These are phyloP conservation scores for Helianthus annuus DNA, from an alignment of 129 eudicot species.

Conservation along the genomic window HanXRQr2.0-SUNRISE NC_035443.2:53181493-53181992, in stretches of 20 bases:
- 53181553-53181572: constrained; percentile 74
- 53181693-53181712: constrained; percentile 83
- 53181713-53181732: constrained; percentile 68
- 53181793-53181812: background rate
- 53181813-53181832: constrained; percentile 82
- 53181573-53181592: constrained; percentile 73
- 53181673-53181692: constrained; percentile 17
- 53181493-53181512: constrained; percentile 1
- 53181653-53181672: background rate
- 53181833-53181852: constrained; percentile 65
- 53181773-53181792: constrained; percentile 4
- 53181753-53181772: constrained; percentile 5
- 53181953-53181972: background rate
- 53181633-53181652: constrained; percentile 7
- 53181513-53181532: constrained; percentile 50
- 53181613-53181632: constrained; percentile 43
- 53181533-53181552: constrained; percentile 80
- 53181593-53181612: constrained; percentile 79
- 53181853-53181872: constrained; percentile 58
- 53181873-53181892: constrained; percentile 57
- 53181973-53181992: constrained; percentile 3
- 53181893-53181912: constrained; percentile 63
- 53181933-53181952: background rate
- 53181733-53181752: constrained; percentile 93
- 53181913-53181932: constrained; percentile 10